These are phyloP conservation scores for Penicillium occitanis DNA, from an alignment of 2,329 filamentous ascomycete species.

Conservation along the genomic window DNA sequence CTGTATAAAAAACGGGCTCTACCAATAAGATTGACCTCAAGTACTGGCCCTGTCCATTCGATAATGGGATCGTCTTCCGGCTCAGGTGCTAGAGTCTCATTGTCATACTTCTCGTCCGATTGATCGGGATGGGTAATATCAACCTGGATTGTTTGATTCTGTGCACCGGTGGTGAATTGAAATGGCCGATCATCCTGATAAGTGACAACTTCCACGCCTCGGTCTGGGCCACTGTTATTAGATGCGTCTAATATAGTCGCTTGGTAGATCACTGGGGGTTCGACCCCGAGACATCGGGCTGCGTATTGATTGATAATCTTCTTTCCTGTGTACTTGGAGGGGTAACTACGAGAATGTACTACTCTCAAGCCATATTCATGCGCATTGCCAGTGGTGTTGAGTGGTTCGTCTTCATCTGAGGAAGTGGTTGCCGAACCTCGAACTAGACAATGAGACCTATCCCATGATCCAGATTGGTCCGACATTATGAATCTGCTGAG, in stretches of 20 bases:
- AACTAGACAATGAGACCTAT: background rate
- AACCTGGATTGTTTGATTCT: background rate
- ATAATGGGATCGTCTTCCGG: background rate
- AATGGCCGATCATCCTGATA: background rate
- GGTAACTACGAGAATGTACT: background rate
- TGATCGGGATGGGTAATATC: background rate
- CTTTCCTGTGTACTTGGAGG: background rate
- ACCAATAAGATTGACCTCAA: background rate
- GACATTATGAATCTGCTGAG: background rate
- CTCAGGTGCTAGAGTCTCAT: background rate
- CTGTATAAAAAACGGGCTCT: background rate
- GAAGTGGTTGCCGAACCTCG: too few species aligned
- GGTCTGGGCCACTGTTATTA: background rate
- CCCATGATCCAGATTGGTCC: background rate
- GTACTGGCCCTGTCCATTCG: background rate
- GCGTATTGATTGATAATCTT: background rate
- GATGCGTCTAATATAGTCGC: background rate
- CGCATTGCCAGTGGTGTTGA: background rate
- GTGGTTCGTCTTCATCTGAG: background rate
- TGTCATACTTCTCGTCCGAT: background rate
- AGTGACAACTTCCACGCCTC: background rate
- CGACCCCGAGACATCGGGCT: background rate
- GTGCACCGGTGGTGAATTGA: background rate
- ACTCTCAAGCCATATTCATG: background rate
- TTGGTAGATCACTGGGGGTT: background rate